Conservation (phyloP, 2,329 filamentous ascomycete species). For the Nigrospora osmanthi region DNA sequence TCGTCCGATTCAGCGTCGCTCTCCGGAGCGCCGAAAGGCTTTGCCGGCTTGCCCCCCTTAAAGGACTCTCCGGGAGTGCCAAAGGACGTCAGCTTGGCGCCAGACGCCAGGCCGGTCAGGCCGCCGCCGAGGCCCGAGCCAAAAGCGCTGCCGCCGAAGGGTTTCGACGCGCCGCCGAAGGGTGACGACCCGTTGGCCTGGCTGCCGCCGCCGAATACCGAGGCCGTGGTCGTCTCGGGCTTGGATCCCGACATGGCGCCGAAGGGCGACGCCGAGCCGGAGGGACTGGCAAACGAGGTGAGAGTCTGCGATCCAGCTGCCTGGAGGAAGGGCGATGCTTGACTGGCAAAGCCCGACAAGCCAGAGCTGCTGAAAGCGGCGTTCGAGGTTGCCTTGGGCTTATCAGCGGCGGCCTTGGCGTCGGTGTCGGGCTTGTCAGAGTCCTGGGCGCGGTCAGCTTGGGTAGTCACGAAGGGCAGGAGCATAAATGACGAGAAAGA, state of each 20-base stretch:
- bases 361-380: slow-evolving; percentile 56
- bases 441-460: slow-evolving; percentile 5
- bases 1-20: slow-evolving; percentile 51
- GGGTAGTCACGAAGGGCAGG: slow-evolving; percentile 1
- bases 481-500: background rate
- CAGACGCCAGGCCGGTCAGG: slow-evolving; percentile 28
- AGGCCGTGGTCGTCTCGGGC: slow-evolving; percentile 30
- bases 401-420: slow-evolving; percentile 15
- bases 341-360: slow-evolving; percentile 53
- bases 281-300: slow-evolving; percentile 38
- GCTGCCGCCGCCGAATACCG: slow-evolving; percentile 37
- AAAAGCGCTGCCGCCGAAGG: slow-evolving; percentile 38
- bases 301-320: slow-evolving; percentile 15
- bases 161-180: slow-evolving; percentile 16
- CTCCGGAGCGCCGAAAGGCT: slow-evolving; percentile 70
- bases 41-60: slow-evolving; percentile 54
- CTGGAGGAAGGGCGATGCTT: slow-evolving; percentile 37
- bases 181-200: slow-evolving; percentile 17
- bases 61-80: slow-evolving; percentile 51
- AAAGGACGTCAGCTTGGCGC: slow-evolving; percentile 56
- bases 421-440: slow-evolving; percentile 4
- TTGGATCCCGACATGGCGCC: slow-evolving; percentile 24
- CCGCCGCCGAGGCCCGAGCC: slow-evolving; percentile 31
- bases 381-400: slow-evolving; percentile 34
- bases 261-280: slow-evolving; percentile 30